Conservation (phyloP, 345 rosid genomes). For the Ceriops decandra region DNA sequence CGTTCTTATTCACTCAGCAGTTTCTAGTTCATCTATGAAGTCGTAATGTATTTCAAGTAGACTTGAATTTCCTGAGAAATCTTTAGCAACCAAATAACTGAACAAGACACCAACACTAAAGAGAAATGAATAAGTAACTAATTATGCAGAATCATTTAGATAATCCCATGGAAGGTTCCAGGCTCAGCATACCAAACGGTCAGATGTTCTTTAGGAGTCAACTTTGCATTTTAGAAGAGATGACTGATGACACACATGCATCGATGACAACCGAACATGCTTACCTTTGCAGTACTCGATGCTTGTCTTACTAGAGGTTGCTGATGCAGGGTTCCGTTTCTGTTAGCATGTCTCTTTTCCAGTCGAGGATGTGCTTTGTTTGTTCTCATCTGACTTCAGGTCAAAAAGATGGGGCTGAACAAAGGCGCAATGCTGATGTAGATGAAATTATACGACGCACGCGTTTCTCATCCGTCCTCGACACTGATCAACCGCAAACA, state of each 20-base stretch:
- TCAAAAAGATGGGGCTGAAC: conserved; percentile 86
- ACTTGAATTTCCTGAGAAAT: too few species aligned
- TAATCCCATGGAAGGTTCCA: too few species aligned
- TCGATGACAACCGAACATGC: conserved; percentile 3
- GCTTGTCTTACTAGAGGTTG: conserved; percentile 17
- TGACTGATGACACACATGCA: background rate
- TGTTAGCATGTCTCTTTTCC: conserved; percentile 87
- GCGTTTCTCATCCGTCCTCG: conserved; percentile 61
- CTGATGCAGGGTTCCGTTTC: conserved; percentile 93
- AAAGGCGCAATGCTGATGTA: conserved; percentile 88
- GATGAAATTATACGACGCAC: conserved; percentile 78
- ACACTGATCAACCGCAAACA: conserved; percentile 71
- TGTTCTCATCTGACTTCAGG: conserved; percentile 99
- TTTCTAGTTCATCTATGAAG: background rate
- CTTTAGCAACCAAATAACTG: too few species aligned
- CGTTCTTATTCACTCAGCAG: background rate
- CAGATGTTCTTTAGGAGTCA: too few species aligned
- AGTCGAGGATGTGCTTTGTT: conserved; percentile 90
- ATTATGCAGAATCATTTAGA: too few species aligned
- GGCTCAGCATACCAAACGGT: too few species aligned
- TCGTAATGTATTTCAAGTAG: too few species aligned
- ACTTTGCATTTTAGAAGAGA: too few species aligned
- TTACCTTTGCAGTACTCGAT: conserved; percentile 8
- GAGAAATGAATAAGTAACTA: too few species aligned
- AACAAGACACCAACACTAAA: too few species aligned